Evolutionary conservation across 2,329 filamentous ascomycete species (phyloP), one percentile per base, ranked within the genome.

Genomic region (Fusarium nelsonii): DNA sequence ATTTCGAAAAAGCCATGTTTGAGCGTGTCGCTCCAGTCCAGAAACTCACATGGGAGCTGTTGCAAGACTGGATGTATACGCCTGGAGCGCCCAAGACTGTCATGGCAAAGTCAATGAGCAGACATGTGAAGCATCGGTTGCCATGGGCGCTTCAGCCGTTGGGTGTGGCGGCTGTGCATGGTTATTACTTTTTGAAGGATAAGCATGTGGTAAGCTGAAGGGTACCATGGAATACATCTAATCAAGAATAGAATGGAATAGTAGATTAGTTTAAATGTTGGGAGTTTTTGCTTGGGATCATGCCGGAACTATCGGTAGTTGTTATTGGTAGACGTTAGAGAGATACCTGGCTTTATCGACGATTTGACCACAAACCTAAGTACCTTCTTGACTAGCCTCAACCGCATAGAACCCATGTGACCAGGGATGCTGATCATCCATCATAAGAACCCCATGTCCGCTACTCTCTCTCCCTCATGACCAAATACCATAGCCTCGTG

Each of bases 21-120:
- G 58, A 69, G 8, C 78, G 82, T 3, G 76, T 79, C 16, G 70
- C 74, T 49, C 72, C 74, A 40, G 75, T 84, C 58, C 79, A 81
- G 68, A 71, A 76, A 41, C 77, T 85, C 18, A 78, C 80, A 11
- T 82, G 82, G 48, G 83, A 85, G 56, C 73, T 85, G 39, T 81
- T 82, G 71, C 75, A 78, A 32, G 77, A 81, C 39, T 85, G 83
- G 81, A 80, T 86, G 69, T 83, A 84, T 61, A 84, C 81, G 0
- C 77, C 80, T 5, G 82, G 80, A 4, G 80, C 81, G 11, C 84
- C 85, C 18, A 75, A 80, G 44, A 74, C 77, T 6, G 75, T 80
- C 16, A 82, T 87, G 54, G 79, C 82, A 26, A 77, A 68, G 28
- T 69, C 73, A 23, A 68, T 78, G 58, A 74, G 75, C 43, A 68